phyloP scores from a whole-genome alignment of 352 stramenopile species.

The Phytopythium litorale region DNA sequence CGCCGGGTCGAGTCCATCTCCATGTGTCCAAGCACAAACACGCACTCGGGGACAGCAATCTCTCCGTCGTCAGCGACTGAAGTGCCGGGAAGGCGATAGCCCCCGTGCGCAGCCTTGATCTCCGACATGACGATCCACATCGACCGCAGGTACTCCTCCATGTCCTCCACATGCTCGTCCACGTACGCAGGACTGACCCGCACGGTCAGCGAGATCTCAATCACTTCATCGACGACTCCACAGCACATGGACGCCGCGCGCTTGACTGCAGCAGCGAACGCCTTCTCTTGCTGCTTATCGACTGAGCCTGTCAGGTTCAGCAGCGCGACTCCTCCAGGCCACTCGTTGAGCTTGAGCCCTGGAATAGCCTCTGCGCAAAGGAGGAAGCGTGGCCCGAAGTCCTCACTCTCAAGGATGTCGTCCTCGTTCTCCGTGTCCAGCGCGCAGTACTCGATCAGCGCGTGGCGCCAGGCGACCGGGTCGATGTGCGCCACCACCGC shows the following conservation, averaged over 20 bases:
- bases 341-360: background rate
- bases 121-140: background rate
- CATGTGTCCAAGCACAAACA: background rate
- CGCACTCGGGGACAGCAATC: background rate
- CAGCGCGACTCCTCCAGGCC: background rate
- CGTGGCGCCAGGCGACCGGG: background rate
- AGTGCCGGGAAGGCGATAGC: background rate
- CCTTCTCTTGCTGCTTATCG: background rate
- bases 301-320: background rate
- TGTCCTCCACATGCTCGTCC: background rate
- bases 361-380: background rate
- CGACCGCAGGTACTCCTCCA: background rate
- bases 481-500: slow-evolving; percentile 1
- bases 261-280: background rate
- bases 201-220: background rate
- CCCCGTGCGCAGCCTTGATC: background rate
- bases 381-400: background rate
- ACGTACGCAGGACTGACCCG: background rate
- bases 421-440: background rate
- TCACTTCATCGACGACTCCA: background rate
- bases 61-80: background rate
- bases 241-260: background rate
- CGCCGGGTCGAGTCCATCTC: background rate
- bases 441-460: slow-evolving; percentile 1
- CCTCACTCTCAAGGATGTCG: background rate